These are phyloP conservation scores for Syzygium aqueum DNA, from an alignment of 345 rosid species.

Conservation along the genomic window DNA sequence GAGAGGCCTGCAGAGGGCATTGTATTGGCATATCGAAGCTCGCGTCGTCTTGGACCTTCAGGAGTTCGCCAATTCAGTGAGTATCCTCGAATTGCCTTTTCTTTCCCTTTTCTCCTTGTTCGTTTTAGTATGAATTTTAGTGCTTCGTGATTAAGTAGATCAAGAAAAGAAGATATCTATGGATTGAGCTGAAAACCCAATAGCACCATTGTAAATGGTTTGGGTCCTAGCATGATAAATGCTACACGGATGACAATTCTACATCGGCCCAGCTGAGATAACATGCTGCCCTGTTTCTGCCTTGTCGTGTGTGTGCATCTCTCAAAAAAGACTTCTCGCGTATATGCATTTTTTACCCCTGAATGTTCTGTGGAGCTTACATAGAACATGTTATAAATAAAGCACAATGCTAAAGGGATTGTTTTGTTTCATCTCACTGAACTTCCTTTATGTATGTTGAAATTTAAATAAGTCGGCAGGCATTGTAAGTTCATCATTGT, in stretches of 20 bases:
- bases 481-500: neutral
- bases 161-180: neutral
- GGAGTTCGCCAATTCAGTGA: constrained; percentile 59
- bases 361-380: neutral
- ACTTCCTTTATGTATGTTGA: neutral
- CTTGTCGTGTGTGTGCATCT: neutral
- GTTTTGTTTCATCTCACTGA: neutral
- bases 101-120: neutral
- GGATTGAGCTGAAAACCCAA: neutral
- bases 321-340: neutral
- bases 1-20: constrained; percentile 82
- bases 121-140: neutral
- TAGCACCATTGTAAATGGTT: neutral
- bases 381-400: neutral
- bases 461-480: neutral
- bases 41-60: constrained; percentile 92
- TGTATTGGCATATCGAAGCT: constrained; percentile 99
- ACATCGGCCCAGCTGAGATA: neutral
- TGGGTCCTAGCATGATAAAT: neutral
- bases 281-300: neutral
- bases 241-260: neutral
- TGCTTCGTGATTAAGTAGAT: neutral
- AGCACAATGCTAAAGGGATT: neutral
- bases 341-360: neutral
- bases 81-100: neutral